A percentile compares a stretch with the other conserved stretches of the same genome.
These are phyloP conservation scores for Sclerotinia subarctica DNA, from an alignment of 2,329 filamentous ascomycete genomes.

Conservation along the genomic window DNA sequence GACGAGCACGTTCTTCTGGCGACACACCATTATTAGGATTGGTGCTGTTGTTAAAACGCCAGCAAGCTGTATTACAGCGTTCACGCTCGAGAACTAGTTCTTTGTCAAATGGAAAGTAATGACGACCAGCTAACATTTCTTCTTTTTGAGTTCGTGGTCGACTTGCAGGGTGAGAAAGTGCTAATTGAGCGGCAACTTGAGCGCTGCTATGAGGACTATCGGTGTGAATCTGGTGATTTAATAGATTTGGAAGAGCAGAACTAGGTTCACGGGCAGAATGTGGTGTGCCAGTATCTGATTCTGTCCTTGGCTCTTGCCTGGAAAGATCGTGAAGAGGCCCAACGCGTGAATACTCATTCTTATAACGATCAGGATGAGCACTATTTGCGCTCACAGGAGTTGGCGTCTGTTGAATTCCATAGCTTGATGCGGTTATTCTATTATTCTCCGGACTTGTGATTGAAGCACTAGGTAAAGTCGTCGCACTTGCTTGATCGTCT, in stretches of 20 bases:
- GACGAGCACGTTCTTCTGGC: slow-evolving; percentile 61
- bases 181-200: slow-evolving; percentile 37
- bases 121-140: slow-evolving; percentile 78
- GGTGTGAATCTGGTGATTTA: slow-evolving; percentile 35
- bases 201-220: slow-evolving; percentile 36
- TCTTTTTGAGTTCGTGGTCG: slow-evolving; percentile 68
- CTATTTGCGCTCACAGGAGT: slow-evolving; percentile 59
- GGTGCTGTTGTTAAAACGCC: slow-evolving; percentile 80
- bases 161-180: slow-evolving; percentile 37
- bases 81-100: slow-evolving; percentile 82
- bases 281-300: slow-evolving; percentile 47
- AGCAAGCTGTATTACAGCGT: slow-evolving; percentile 75
- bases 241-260: slow-evolving; percentile 52
- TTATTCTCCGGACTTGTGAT: slow-evolving; percentile 55
- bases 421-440: slow-evolving; percentile 55
- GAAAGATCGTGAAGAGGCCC: slow-evolving; percentile 59
- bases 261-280: slow-evolving; percentile 40
- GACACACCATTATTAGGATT: slow-evolving; percentile 72
- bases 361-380: slow-evolving; percentile 39
- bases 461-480: slow-evolving; percentile 54
- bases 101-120: slow-evolving; percentile 76
- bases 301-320: slow-evolving; percentile 49
- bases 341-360: slow-evolving; percentile 57
- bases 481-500: slow-evolving; percentile 58
- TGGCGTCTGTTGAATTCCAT: slow-evolving; percentile 47